Conservation (phyloP, 305 asterid genomes). For the Fraxinus paxiana region DNA sequence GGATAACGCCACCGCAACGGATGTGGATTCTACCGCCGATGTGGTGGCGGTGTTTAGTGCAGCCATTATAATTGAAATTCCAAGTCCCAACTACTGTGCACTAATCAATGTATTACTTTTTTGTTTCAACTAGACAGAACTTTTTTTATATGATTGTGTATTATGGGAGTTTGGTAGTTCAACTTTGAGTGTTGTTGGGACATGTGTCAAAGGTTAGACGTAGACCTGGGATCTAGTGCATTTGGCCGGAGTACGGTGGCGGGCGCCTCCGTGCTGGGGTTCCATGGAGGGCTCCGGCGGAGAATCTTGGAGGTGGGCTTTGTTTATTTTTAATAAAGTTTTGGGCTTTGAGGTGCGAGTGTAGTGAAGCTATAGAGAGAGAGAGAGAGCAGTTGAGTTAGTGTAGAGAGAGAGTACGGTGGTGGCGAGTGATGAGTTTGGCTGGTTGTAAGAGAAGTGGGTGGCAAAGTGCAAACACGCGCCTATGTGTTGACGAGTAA, state of each 20-base stretch:
- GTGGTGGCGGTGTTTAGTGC: slow-evolving; percentile 43
- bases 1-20: slow-evolving; percentile 15
- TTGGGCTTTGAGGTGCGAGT: not conserved
- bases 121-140: not conserved
- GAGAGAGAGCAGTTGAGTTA: slow-evolving; percentile 22
- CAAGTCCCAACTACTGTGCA: slow-evolving; percentile 22
- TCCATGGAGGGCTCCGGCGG: slow-evolving; percentile 48
- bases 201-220: not conserved
- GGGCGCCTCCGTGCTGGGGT: slow-evolving; percentile 24
- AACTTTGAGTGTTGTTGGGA: not conserved
- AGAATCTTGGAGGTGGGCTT: slow-evolving; percentile 6
- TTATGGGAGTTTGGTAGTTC: not conserved
- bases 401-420: slow-evolving; percentile 21
- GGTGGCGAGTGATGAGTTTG: slow-evolving; percentile 32
- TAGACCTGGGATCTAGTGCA: slow-evolving; percentile 9
- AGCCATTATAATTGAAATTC: slow-evolving; percentile 33
- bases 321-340: not conserved
- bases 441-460: slow-evolving; percentile 20
- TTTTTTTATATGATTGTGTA: slow-evolving; percentile 8
- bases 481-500: slow-evolving; percentile 26
- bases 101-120: slow-evolving; percentile 13
- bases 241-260: slow-evolving; percentile 31
- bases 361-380: not conserved
- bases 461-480: slow-evolving; percentile 26
- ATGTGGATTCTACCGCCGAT: slow-evolving; percentile 30